Evolutionary conservation across 768 basidiomycete species (phyloP).

Genomic region (Strobilomyces echinocephalus): DNA sequence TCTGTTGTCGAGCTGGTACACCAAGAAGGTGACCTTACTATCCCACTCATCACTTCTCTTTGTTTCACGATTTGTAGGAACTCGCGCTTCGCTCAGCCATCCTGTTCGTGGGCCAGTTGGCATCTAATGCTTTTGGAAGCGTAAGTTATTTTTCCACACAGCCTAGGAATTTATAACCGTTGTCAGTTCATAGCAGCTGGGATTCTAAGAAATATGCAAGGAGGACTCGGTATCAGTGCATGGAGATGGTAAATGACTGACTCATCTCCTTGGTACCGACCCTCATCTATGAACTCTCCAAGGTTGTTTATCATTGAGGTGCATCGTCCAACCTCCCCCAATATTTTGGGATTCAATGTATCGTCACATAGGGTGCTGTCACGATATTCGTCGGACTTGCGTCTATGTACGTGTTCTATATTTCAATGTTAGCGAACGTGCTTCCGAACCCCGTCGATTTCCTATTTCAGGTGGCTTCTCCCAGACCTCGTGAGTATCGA

Average conservation of each 20-base stretch:
- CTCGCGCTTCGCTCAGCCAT: slow-evolving; percentile 59
- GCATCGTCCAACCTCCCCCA: not conserved
- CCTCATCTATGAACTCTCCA: not conserved
- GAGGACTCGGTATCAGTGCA: slow-evolving; percentile 57
- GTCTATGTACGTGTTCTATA: not conserved
- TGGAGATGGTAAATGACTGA: slow-evolving; percentile 56
- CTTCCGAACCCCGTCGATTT: no score
- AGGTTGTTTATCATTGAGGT: not conserved
- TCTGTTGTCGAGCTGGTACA: slow-evolving; percentile 41
- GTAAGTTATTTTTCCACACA: slow-evolving; percentile 32
- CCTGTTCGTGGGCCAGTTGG: slow-evolving; percentile 53
- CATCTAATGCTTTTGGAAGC: slow-evolving; percentile 65
- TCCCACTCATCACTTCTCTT: no score
- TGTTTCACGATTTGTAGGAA: slow-evolving; percentile 36
- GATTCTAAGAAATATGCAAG: slow-evolving; percentile 66
- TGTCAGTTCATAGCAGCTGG: slow-evolving; percentile 54
- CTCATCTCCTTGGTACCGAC: not conserved
- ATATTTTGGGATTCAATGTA: not conserved
- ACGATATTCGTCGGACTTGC: not conserved
- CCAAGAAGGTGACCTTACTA: slow-evolving; percentile 30
- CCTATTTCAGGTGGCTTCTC: not conserved
- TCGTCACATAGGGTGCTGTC: not conserved
- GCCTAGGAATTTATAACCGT: no score
- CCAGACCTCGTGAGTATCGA: not conserved
- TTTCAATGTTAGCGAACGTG: not conserved